These are phyloP conservation scores for Heliamphora exappendiculata DNA, from an alignment of 148 eudicot genomes.

Conservation along the genomic window DNA sequence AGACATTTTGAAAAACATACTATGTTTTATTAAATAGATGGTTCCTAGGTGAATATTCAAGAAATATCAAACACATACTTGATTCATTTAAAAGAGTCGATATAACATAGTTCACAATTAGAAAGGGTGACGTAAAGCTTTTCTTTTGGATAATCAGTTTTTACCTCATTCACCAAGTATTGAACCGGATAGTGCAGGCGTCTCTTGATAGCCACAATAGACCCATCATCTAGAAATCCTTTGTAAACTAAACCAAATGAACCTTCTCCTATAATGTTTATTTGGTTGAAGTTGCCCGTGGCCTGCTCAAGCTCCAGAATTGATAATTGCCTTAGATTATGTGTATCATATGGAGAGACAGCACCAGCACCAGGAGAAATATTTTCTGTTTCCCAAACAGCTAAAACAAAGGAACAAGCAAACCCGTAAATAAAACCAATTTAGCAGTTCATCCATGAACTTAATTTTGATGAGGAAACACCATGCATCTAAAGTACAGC, in stretches of 20 bases:
- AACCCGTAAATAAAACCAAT: background rate
- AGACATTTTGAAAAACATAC: too few species aligned
- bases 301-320: constrained; percentile 16
- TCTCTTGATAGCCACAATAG: constrained; percentile 17
- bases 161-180: constrained; percentile 13
- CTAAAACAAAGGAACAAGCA: constrained; percentile 5
- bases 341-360: constrained; percentile 14
- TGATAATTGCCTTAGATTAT: constrained; percentile 6
- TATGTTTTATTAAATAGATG: too few species aligned
- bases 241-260: constrained; percentile 19
- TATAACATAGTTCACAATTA: too few species aligned
- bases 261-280: constrained; percentile 12
- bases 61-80: too few species aligned
- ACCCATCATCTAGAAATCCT: constrained; percentile 19
- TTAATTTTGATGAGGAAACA: background rate
- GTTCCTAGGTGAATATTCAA: too few species aligned
- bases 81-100: too few species aligned
- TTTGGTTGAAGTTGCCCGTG: constrained; percentile 13
- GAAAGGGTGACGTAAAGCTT: background rate
- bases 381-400: constrained; percentile 6
- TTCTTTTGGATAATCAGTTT: background rate
- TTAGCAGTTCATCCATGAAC: background rate
- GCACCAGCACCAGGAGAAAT: constrained; percentile 4
- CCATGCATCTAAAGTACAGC: background rate
- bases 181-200: constrained; percentile 6